Evolutionary conservation across 2,329 filamentous ascomycete genomes (phyloP).

Genomic region (Fusarium phyllophilum): DNA sequence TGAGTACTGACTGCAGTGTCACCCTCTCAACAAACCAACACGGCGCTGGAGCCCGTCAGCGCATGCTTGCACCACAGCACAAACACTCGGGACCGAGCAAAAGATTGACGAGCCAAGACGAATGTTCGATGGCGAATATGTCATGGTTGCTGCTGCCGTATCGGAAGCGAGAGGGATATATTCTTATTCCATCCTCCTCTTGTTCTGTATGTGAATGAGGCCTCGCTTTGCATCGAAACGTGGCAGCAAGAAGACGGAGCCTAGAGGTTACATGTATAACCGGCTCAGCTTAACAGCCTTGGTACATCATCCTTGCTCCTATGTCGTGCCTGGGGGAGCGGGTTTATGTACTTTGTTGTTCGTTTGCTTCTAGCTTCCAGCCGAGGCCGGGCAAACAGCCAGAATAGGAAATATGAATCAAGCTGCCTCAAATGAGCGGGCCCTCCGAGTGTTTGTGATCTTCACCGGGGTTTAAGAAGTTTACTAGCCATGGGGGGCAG

Average conservation of each 20-base stretch:
- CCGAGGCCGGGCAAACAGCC: conserved; percentile 4
- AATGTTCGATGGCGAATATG: neutral
- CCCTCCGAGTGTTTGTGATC: conserved; percentile 18
- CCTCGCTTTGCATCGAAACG: neutral
- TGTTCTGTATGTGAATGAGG: neutral
- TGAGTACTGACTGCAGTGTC: conserved; percentile 26
- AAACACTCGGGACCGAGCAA: conserved; percentile 14
- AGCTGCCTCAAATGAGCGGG: conserved; percentile 21
- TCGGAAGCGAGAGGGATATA: neutral
- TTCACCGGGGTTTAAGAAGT: neutral
- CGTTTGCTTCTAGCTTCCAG: conserved; percentile 22
- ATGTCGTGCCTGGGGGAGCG: conserved; percentile 18
- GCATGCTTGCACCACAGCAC: conserved; percentile 7
- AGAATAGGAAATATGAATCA: conserved; percentile 25
- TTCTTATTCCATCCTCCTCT: conserved; percentile 1
- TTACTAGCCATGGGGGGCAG: too few relatives aligned
- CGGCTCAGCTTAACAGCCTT: neutral
- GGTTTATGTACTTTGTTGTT: conserved; percentile 31
- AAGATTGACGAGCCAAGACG: neutral
- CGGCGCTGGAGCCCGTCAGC: conserved; percentile 10
- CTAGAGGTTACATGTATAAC: neutral
- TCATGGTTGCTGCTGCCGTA: neutral
- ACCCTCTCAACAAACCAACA: conserved; percentile 16
- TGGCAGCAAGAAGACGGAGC: neutral
- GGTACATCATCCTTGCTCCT: conserved; percentile 15